Percentiles rank a stretch among this genome's conserved stretches.
These are phyloP conservation scores for Chenopodium suecicum DNA, from an alignment of 148 eudicot species.

Conservation along the genomic window DNA sequence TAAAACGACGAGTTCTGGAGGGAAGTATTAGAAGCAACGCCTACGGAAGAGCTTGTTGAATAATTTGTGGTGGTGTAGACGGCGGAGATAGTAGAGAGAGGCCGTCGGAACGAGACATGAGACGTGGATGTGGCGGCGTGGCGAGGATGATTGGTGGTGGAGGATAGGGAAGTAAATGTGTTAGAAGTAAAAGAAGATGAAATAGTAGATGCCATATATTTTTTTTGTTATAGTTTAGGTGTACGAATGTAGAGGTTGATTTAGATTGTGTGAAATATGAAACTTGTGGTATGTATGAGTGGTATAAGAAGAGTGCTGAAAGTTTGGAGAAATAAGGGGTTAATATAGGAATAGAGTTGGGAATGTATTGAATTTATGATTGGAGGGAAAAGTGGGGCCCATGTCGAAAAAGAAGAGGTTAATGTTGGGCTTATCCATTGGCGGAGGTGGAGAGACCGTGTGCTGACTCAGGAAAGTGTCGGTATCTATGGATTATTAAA, in stretches of 20 bases:
- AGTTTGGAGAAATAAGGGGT: not conserved
- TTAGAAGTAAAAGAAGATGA: not conserved
- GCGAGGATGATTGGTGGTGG: not conserved
- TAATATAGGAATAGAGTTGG: not conserved
- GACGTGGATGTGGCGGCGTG: not conserved
- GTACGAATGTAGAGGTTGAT: too few relatives aligned
- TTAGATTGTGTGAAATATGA: too few relatives aligned
- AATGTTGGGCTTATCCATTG: not conserved
- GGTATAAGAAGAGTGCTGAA: not conserved
- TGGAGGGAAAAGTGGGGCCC: not conserved
- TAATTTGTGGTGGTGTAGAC: constrained; percentile 6
- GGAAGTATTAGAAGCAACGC: constrained; percentile 26
- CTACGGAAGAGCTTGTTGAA: not conserved
- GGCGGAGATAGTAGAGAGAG: constrained; percentile 10
- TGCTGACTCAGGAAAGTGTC: constrained; percentile 11
- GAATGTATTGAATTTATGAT: not conserved
- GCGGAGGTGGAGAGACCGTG: not conserved
- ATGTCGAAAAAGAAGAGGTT: too few relatives aligned
- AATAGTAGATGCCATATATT: constrained; percentile 5
- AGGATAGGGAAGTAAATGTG: not conserved
- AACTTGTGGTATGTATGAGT: not conserved
- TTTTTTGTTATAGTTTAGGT: not conserved
- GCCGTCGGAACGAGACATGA: not conserved
- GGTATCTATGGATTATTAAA: not conserved
- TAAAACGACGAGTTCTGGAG: constrained; percentile 39